Base-by-base conservation (phyloP, 306 rosid genomes). In the Glycine latifolia region DNA sequence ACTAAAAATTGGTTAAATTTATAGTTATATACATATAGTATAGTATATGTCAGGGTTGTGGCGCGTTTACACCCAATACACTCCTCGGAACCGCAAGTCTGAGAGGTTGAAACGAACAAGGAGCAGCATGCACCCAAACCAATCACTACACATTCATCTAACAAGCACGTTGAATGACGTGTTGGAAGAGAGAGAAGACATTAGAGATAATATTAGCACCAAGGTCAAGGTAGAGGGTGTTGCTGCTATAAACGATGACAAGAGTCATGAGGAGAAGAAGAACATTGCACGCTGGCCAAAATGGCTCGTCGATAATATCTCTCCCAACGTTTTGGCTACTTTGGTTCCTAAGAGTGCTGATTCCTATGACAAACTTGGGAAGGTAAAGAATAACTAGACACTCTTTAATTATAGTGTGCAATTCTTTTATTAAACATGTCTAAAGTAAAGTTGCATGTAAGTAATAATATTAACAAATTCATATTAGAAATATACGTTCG, bases 41-140 rank as follows among this genome's bases (percentile, higher is more conserved):
- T 26, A 26, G 41, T 4, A 26, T 41, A 31, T 67, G 31, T 2
- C 26, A 1, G 1, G 31, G 31, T 26, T 26, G 31, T 26, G 46
- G 62, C 78, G 98, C 73, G 81, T 79, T 10, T 86, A 43, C 67
- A 47, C 81, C 14, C 92, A 61, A 62, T 6, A 15, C 5, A 78
- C 62, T 84, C 54, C 15, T 26, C 5, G 70, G 17, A 62, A 62
- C 8, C 16, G 7, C 13, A 53, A 53, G 8, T 7, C 3, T 7
- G 12, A 39, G 26, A 65, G 48, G 6, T 14, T 65, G 12, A 65
- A 37, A 65, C 6, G 46, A 62, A 33, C 16, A 62, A 62, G 14
- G 31, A 26, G 31, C 31, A 26, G 31, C 31, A 26, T 26, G 31
- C 31, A 26, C 31, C 31, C 31, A 26, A 26, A 26, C 31, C 31